Evolutionary conservation across 202 grass and related monocot genomes (phyloP).

Genomic region (Tripidium arundinaceum): DNA sequence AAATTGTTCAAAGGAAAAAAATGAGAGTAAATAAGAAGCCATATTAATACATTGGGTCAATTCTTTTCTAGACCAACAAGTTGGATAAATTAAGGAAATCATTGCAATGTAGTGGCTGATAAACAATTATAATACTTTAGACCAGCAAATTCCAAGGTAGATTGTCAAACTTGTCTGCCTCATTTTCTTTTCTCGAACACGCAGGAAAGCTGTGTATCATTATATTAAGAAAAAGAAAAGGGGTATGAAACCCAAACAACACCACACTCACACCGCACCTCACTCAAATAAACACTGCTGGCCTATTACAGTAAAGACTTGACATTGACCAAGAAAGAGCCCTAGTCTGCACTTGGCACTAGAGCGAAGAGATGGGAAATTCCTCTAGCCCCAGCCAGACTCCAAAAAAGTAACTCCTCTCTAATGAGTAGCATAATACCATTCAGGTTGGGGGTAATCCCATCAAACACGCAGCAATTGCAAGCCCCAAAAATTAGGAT

Average conservation of each 20-base stretch:
- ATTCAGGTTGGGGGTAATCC: too few species aligned
- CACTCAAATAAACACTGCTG: not conserved
- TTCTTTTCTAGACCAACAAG: slow-evolving; percentile 9
- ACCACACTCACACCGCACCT: not conserved
- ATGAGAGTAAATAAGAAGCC: slow-evolving; percentile 5
- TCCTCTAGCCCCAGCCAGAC: too few species aligned
- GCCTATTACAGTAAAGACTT: too few species aligned
- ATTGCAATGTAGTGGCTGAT: not conserved
- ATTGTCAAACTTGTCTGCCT: not conserved
- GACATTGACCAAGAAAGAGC: too few species aligned
- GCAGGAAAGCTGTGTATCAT: not conserved
- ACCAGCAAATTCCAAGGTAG: not conserved
- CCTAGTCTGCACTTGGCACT: too few species aligned
- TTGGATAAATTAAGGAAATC: not conserved
- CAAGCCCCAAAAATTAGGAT: not conserved
- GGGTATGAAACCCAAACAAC: not conserved
- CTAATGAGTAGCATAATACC: too few species aligned
- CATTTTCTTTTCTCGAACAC: not conserved
- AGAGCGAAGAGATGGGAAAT: too few species aligned
- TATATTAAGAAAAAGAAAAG: not conserved
- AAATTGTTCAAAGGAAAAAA: not conserved
- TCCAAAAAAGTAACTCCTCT: too few species aligned
- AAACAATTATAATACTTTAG: slow-evolving; percentile 19
- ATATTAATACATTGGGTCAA: not conserved
- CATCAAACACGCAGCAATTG: not conserved